These are phyloP conservation scores for Solioccasus polychromus DNA, from an alignment of 768 basidiomycete species.

Conservation along the genomic window DNA sequence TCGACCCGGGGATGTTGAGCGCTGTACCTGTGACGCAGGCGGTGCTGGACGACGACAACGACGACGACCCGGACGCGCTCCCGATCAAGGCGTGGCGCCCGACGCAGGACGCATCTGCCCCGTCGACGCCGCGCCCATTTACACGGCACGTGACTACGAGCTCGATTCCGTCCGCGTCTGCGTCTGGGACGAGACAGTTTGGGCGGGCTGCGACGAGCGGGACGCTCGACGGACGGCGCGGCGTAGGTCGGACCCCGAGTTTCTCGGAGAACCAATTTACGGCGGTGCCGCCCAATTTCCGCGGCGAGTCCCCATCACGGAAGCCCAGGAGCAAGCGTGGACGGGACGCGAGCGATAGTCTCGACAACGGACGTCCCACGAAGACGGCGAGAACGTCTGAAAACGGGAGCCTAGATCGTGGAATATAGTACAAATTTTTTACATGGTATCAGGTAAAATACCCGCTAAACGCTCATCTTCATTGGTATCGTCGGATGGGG, in stretches of 20 bases:
- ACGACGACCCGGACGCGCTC: slow-evolving; percentile 20
- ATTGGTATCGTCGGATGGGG: slow-evolving; percentile 82
- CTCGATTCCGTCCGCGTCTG: slow-evolving; percentile 2
- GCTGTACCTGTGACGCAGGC: too few species aligned
- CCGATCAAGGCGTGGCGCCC: slow-evolving; percentile 22
- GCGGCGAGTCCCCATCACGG: slow-evolving; percentile 29
- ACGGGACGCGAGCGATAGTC: slow-evolving; percentile 13
- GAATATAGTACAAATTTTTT: not conserved
- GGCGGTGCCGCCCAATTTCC: slow-evolving; percentile 39
- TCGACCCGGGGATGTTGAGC: slow-evolving; percentile 7
- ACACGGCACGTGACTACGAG: slow-evolving; percentile 16
- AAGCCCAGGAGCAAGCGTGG: slow-evolving; percentile 28
- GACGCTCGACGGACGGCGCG: slow-evolving; percentile 7
- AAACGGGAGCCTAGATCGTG: not conserved
- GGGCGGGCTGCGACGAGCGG: too few species aligned
- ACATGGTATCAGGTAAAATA: slow-evolving; percentile 1
- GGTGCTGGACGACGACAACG: too few species aligned
- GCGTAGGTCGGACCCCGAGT: slow-evolving; percentile 26
- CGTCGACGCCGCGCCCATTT: slow-evolving; percentile 32
- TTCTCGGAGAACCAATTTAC: slow-evolving; percentile 45
- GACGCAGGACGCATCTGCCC: not conserved
- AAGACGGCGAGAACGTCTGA: slow-evolving; percentile 19
- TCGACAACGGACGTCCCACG: slow-evolving; percentile 18
- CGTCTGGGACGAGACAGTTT: not conserved
- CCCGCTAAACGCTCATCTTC: slow-evolving; percentile 86